These are phyloP conservation scores for Pyracantha coccinea DNA, from an alignment of 331 rosid species.

Conservation along the genomic window DNA sequence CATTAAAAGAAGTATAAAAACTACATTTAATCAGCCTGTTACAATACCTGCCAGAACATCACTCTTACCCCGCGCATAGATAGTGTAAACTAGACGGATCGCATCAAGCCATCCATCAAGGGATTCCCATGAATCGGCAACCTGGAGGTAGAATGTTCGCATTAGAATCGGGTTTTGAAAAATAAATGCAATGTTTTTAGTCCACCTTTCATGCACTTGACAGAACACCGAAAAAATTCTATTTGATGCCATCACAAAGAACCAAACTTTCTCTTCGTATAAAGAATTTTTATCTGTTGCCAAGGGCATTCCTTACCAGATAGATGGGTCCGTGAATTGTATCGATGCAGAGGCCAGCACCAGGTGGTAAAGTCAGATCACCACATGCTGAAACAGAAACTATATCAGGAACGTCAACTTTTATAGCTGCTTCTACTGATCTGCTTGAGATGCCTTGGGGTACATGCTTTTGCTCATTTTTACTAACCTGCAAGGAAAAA, in stretches of 20 bases:
- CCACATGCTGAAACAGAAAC: slow-evolving; percentile 92
- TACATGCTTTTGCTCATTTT: slow-evolving; percentile 45
- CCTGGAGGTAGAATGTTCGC: slow-evolving; percentile 34
- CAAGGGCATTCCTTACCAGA: slow-evolving; percentile 49
- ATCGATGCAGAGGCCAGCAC: slow-evolving; percentile 95
- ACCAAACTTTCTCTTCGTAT: not conserved
- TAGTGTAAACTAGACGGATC: slow-evolving; percentile 86
- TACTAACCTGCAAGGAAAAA: slow-evolving; percentile 42
- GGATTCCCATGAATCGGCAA: slow-evolving; percentile 94
- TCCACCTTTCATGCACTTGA: not conserved
- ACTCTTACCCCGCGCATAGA: slow-evolving; percentile 80
- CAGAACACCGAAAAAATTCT: not conserved
- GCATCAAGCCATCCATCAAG: slow-evolving; percentile 99
- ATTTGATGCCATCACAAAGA: not conserved
- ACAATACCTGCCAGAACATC: slow-evolving; percentile 87
- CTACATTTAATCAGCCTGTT: slow-evolving; percentile 42
- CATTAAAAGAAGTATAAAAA: not conserved
- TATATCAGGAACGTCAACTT: slow-evolving; percentile 78
- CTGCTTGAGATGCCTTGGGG: slow-evolving; percentile 51
- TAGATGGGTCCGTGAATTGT: slow-evolving; percentile 69
- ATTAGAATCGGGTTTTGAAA: not conserved
- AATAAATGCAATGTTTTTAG: not conserved
- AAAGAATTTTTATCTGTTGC: not conserved
- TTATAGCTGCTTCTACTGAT: slow-evolving; percentile 46
- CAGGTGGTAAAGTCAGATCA: slow-evolving; percentile 95